Evolutionary conservation across 768 basidiomycete species (phyloP), one percentile per base, ranked within the genome.

Genomic region (Multifurca ochricompacta): DNA sequence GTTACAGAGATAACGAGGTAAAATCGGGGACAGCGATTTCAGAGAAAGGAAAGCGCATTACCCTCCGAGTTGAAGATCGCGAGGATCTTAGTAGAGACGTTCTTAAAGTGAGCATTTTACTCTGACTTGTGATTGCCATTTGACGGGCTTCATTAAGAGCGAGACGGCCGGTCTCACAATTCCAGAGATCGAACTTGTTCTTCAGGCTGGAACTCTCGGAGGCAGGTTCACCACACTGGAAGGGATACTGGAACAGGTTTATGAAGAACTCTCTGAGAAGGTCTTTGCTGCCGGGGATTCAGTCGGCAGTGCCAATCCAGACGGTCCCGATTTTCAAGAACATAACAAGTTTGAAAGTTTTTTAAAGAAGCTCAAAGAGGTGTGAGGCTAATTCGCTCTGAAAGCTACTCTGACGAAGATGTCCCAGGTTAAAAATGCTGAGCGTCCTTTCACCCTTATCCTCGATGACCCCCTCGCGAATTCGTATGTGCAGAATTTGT

Each of bases 211-310:
- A 4, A 98, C 96, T 0, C 81, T 99, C 3, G 96, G 96, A 11
- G 96, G 96, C 8, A 80, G 96, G 9, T 99, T 99, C 73, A 99
- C 96, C 0, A 99, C 96, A 0, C 75, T 98, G 19, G 96, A 99
- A 69, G 96, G 96, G 19, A 85, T 98, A 51, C 75, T 99, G 32
- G 80, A 89, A 54, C 96, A 98, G 65, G 79, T 99, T 2, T 92
- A 95, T 72, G 93, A 95, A 58, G 95, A 99, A 66, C 80, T 99
- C 9, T 85, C 85, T 27, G 84, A 86, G 56, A 97, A 97, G 65
- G 82, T 86, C 11, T 84, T 94, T 65, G 74, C 83, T 1, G 72
- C 75, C 1, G 89, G 90, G 21, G 91, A 92, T 67, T 79, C 86
- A 21, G 62, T 70, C 7, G 68, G 64, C 7, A 65, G 62, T 39